Conservation (phyloP, 768 basidiomycete genomes). For the Tephrocybe sp. region DNA sequence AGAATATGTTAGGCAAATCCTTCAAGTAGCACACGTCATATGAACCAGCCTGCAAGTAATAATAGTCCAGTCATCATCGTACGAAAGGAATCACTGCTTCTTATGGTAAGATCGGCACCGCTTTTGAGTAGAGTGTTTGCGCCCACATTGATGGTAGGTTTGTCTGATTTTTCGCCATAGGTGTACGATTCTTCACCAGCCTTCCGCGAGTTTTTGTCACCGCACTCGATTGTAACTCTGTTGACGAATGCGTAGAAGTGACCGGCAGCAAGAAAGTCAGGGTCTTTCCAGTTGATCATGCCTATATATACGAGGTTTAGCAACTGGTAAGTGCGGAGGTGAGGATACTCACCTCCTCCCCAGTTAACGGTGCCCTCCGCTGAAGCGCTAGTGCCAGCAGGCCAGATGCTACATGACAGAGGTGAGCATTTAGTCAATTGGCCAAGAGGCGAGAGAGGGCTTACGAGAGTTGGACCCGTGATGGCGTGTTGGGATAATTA, state of each 20-base stretch:
- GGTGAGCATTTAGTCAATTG: not conserved
- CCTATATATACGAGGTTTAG: constrained; percentile 27
- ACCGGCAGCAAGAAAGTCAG: constrained; percentile 73
- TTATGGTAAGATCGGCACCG: constrained; percentile 31
- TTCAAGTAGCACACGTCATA: constrained; percentile 10
- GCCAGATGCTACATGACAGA: constrained; percentile 59
- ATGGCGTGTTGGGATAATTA: constrained; percentile 75
- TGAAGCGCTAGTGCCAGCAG: constrained; percentile 66
- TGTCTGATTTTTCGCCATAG: constrained; percentile 54
- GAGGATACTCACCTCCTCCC: constrained; percentile 55
- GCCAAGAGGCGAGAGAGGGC: constrained; percentile 9
- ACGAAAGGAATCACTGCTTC: constrained; percentile 10
- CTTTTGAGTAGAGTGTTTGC: constrained; percentile 51
- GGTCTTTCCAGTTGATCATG: constrained; percentile 79
- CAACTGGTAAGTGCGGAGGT: not conserved
- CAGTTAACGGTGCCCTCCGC: constrained; percentile 74
- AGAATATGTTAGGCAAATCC: not conserved
- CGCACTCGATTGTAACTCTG: constrained; percentile 64
- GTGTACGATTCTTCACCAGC: constrained; percentile 61
- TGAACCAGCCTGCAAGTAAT: constrained; percentile 19
- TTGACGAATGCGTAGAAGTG: constrained; percentile 70
- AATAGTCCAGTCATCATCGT: constrained; percentile 26
- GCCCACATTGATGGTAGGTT: constrained; percentile 56
- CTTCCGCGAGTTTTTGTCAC: constrained; percentile 42
- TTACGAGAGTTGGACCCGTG: constrained; percentile 79